Evolutionary conservation across 805 yeast genomes (phyloP), one percentile per base, ranked within the genome.

Genomic region (Scheffersomyces spartinae): DNA sequence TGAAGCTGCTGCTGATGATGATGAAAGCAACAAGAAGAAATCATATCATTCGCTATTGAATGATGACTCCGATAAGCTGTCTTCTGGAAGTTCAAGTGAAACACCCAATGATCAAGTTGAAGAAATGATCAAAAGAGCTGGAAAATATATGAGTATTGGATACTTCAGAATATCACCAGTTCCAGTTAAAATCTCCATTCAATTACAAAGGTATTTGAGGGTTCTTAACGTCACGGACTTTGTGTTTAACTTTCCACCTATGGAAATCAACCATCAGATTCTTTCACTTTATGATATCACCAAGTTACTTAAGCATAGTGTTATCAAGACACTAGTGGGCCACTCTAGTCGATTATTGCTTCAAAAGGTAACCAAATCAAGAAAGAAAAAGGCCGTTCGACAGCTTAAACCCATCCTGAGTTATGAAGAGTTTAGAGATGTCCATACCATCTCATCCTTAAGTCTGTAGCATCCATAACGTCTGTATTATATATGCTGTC

Each of bases 91-190:
- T n/a, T n/a, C n/a, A n/a, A n/a, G 34, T 60, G 6, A 33, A 30
- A n/a, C n/a, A n/a, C n/a, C n/a, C n/a, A 8, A 8, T 10, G 7
- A 14, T 13, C 46, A 59, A 12, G 40, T 57, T 13, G 47, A 71
- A 14, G 66, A 70, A 34, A 84, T 88, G 95, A 52, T 84, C 4
- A 52, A 61, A 23, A 32, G 65, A 20, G 49, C 67, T 7, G 53
- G 54, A 34, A 46, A 50, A 26, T 58, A 46, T 26, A 34, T 55
- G 26, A 53, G 62, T 31, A 49, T 60, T 19, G 45, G 47, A 6
- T 32, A 41, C n/a, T 38, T 60, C 18, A 39, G 34, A 13, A 26
- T 50, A 4, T 32, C 39, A 15, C 42, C 55, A 2, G 39, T 52
- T 13, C 37, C 48, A 6, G 32, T 61, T 13, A 38, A 39, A 47